Base-by-base conservation (phyloP, 495 filamentous ascomycete genomes). In the Podospora fimiseda region DNA sequence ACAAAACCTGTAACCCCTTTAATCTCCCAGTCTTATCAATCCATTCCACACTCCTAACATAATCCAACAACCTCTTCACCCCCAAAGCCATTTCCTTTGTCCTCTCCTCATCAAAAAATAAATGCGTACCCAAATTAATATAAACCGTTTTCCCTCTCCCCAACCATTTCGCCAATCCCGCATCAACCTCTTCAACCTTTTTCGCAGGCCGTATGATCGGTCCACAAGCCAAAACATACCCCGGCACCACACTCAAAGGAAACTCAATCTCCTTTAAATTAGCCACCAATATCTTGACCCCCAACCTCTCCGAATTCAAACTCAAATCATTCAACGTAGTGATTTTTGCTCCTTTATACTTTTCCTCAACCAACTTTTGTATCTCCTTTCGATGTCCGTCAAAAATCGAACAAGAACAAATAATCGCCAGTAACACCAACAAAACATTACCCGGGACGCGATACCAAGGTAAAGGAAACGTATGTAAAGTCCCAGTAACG, bases 201-300 rank as follows among this genome's bases (percentile, higher is more conserved):
- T 58, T 50, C 9, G 63, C 58, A 1, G 69, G 62, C 0, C 76
- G 68, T 3, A 79, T 56, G 37, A 82, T 80, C 0, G 77, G 77
- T 0, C 79, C 79, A 46, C 76, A 79, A 19, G 70, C 63, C 7
- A 76, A 51, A 36, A 80, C 70, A 42, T 78, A 74, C 0, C 56
- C 39, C 0, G 76, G 76, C 1, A 63, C 48, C 6, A 74, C 53
- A 1, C 61, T 27, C 7, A 71, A 51, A 1, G 64, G 68, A 24
- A 64, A 63, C 14, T 69, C 66, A 13, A 69, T 37, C 45, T 68
- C 59, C 0, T 57, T 50, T 0, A 51, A 53, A 37, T 59, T 63
- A 42, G 61, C 62, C 3, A 69, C 64, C 1, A 64, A 63, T 45
- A 62, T 45, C 19, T 39, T 56, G 21, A 41, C 24, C 11, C 9